These are phyloP conservation scores for Oidium heveae DNA, from an alignment of 2,329 filamentous ascomycete genomes.

Conservation along the genomic window DNA sequence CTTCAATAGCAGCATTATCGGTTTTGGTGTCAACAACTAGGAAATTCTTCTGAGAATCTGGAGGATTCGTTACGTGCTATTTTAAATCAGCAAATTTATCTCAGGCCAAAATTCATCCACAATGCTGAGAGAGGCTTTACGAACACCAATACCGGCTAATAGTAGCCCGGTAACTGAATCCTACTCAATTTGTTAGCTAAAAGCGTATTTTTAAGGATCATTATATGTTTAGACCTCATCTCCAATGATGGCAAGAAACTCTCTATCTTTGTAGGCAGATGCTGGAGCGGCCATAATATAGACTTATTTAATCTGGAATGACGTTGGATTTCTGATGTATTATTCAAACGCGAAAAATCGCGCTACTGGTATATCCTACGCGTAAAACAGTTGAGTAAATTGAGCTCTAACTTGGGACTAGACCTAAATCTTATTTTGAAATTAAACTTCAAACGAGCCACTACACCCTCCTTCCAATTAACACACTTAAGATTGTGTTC, in stretches of 20 bases:
- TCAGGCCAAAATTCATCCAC: not conserved
- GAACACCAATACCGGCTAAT: constrained; percentile 81
- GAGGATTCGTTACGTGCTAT: constrained; percentile 72
- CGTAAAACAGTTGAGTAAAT: no score
- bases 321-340: no score
- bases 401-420: no score
- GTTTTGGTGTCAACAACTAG: constrained; percentile 90
- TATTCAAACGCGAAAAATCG: no score
- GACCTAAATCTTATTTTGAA: no score
- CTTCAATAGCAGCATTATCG: constrained; percentile 65
- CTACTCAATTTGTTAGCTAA: constrained; percentile 20
- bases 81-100: constrained; percentile 3
- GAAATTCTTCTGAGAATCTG: constrained; percentile 90
- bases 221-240: constrained; percentile 42
- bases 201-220: no score
- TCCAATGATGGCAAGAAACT: constrained; percentile 93
- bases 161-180: constrained; percentile 90
- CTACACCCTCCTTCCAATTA: no score
- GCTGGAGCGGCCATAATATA: constrained; percentile 29
- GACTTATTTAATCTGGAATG: not conserved
- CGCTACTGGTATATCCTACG: no score
- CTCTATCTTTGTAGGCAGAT: constrained; percentile 51
- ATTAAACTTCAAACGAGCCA: no score
- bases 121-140: constrained; percentile 8
- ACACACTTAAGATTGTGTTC: no score